These are phyloP conservation scores for Apiospora phragmitis DNA, from an alignment of 2,329 filamentous ascomycete genomes.

Conservation along the genomic window DNA sequence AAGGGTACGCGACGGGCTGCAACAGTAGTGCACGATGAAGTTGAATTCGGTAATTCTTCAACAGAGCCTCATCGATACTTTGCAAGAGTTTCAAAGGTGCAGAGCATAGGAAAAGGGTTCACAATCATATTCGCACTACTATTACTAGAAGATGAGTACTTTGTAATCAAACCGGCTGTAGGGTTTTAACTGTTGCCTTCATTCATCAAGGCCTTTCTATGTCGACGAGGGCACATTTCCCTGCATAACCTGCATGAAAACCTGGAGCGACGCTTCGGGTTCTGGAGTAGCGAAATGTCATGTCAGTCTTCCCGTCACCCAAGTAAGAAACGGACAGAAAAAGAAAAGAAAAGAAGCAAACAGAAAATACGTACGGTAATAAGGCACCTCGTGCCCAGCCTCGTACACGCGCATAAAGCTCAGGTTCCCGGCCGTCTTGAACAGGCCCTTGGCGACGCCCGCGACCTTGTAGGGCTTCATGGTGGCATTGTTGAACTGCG, in stretches of 20 bases:
- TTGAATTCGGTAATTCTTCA: too few relatives aligned
- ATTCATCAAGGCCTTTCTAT: slow-evolving; percentile 17
- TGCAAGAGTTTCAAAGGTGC: not conserved
- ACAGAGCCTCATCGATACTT: too few relatives aligned
- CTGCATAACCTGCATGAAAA: slow-evolving; percentile 46
- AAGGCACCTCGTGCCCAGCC: slow-evolving; percentile 43
- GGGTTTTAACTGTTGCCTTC: not conserved
- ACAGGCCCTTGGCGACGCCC: slow-evolving; percentile 47
- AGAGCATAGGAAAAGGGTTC: not conserved
- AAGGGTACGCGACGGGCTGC: too few relatives aligned
- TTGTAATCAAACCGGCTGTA: not conserved
- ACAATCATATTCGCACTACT: not conserved
- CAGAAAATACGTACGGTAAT: slow-evolving; percentile 41
- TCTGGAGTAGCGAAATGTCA: slow-evolving; percentile 25
- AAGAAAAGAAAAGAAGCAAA: not conserved
- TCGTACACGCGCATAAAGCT: slow-evolving; percentile 49
- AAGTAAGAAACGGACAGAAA: not conserved
- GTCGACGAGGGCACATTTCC: slow-evolving; percentile 36
- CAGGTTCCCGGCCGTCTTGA: slow-evolving; percentile 51
- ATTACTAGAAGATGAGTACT: not conserved
- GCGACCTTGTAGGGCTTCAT: slow-evolving; percentile 47
- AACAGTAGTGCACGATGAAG: too few relatives aligned
- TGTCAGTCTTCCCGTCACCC: not conserved
- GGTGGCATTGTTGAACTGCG: slow-evolving; percentile 39
- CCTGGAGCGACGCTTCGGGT: slow-evolving; percentile 44